Conservation (phyloP, 352 stramenopile genomes). For the Sclerospora graminicola region DNA sequence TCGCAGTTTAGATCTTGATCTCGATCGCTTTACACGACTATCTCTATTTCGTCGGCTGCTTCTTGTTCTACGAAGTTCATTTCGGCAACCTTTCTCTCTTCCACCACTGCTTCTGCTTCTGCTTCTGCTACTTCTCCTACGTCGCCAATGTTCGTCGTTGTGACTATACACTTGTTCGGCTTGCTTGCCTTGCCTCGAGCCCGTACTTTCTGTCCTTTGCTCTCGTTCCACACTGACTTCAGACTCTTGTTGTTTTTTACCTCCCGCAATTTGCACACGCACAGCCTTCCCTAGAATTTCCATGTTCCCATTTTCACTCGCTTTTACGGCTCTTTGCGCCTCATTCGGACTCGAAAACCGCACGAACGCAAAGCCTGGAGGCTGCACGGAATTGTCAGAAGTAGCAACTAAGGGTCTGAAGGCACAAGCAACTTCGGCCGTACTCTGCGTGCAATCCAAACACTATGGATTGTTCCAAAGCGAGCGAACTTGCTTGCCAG, state of each 20-base stretch:
- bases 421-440: background rate
- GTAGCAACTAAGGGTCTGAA: background rate
- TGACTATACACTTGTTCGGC: background rate
- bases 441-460: slow-evolving; percentile 70
- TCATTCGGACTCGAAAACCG: slow-evolving; percentile 35
- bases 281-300: slow-evolving; percentile 64
- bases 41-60: background rate
- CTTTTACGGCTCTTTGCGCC: slow-evolving; percentile 37
- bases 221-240: background rate
- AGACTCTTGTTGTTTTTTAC: slow-evolving; percentile 12
- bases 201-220: background rate
- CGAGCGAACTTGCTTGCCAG: slow-evolving; percentile 45
- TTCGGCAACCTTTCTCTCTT: background rate
- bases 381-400: slow-evolving; percentile 24
- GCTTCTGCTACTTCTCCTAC: slow-evolving; percentile 8
- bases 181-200: background rate
- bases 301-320: slow-evolving; percentile 27
- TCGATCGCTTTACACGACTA: background rate
- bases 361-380: slow-evolving; percentile 77
- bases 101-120: slow-evolving; percentile 3
- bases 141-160: background rate
- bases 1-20: background rate
- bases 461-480: slow-evolving; percentile 62
- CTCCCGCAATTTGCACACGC: slow-evolving; percentile 57
- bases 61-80: too few relatives aligned